Evolutionary conservation across 2,329 filamentous ascomycete species (phyloP).

Genomic region (Pseudogymnoascus sp.): DNA sequence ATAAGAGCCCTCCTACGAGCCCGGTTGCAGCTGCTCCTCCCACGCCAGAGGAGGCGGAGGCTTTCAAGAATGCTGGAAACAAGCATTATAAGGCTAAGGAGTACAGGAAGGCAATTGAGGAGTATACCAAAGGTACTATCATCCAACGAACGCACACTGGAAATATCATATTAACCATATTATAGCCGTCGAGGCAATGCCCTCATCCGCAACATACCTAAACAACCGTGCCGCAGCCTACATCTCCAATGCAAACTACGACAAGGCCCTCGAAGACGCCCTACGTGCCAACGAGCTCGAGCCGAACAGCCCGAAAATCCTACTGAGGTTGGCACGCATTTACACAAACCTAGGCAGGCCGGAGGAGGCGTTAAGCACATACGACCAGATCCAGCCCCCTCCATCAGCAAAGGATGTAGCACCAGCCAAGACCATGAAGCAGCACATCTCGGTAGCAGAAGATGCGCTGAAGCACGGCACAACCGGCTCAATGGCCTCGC

Average conservation of each 20-base stretch:
- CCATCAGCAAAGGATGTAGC: slow-evolving; percentile 79
- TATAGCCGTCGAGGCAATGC: slow-evolving; percentile 78
- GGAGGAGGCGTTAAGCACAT: slow-evolving; percentile 76
- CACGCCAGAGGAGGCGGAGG: slow-evolving; percentile 66
- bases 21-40: slow-evolving; percentile 39
- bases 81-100: slow-evolving; percentile 95
- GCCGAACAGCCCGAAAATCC: slow-evolving; percentile 76
- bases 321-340: slow-evolving; percentile 80
- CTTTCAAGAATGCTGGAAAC: slow-evolving; percentile 87
- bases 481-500: slow-evolving; percentile 82
- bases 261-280: slow-evolving; percentile 78
- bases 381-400: slow-evolving; percentile 68
- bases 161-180: slow-evolving; percentile 7
- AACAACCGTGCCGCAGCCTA: slow-evolving; percentile 92
- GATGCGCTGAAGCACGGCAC: slow-evolving; percentile 66
- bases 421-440: slow-evolving; percentile 74
- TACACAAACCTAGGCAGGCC: slow-evolving; percentile 82
- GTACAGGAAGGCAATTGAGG: slow-evolving; percentile 76
- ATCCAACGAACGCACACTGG: not conserved
- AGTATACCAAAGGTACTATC: slow-evolving; percentile 82
- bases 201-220: slow-evolving; percentile 78
- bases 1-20: slow-evolving; percentile 55
- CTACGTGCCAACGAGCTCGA: slow-evolving; percentile 74
- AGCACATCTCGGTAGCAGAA: slow-evolving; percentile 72
- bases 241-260: slow-evolving; percentile 76